A percentile compares a stretch with the other conserved stretches of the same genome.
Conservation (phyloP, 257 asterid species). For the Lycium ferocissimum region DNA sequence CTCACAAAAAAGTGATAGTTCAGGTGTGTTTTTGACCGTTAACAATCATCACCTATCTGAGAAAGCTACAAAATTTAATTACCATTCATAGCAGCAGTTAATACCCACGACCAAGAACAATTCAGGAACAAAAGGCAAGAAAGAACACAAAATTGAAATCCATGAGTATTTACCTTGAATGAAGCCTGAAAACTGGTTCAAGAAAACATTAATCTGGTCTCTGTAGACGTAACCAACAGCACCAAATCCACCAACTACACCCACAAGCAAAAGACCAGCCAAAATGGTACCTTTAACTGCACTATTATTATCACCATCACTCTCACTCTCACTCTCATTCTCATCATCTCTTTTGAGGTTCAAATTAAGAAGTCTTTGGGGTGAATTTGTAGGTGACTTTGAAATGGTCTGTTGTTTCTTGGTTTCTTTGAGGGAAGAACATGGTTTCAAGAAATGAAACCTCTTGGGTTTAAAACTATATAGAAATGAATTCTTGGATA, state of each 20-base stretch:
- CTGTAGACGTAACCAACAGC: conserved; percentile 72
- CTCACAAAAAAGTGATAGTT: too few species aligned
- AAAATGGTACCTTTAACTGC: conserved; percentile 83
- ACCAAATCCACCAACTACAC: conserved; percentile 87
- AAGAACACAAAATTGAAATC: conserved; percentile 34
- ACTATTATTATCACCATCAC: conserved; percentile 45
- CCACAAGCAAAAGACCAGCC: conserved; percentile 50
- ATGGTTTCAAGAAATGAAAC: conserved; percentile 76
- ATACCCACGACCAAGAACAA: too few species aligned
- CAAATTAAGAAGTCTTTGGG: conserved; percentile 63
- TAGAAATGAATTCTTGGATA: conserved; percentile 33
- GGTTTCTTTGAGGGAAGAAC: conserved; percentile 79
- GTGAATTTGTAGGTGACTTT: conserved; percentile 62
- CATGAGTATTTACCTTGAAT: conserved; percentile 59
- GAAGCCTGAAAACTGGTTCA: conserved; percentile 75
- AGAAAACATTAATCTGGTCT: conserved; percentile 87
- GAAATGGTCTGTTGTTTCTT: conserved; percentile 65
- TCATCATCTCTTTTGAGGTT: conserved; percentile 54
- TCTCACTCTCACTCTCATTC: conserved; percentile 35
- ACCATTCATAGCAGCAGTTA: background rate
- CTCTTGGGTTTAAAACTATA: conserved; percentile 62
- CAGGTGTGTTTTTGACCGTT: too few species aligned
- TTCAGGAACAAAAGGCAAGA: conserved; percentile 67
- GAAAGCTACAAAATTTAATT: background rate
- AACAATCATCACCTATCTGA: background rate